Base-by-base conservation (phyloP, 148 eudicot genomes). In the Rhododendron mucronatum region DNA sequence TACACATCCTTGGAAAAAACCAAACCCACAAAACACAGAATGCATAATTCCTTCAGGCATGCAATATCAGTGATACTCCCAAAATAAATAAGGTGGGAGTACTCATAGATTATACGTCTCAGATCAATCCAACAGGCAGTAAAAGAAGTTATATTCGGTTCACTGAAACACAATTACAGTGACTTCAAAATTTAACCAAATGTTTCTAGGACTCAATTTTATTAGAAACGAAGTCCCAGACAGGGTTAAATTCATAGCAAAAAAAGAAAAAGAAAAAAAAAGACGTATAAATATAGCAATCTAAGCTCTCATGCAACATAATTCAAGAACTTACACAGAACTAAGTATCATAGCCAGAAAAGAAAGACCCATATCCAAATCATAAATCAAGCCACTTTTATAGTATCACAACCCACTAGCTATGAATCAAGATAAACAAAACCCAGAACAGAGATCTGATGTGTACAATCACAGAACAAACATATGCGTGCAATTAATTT, bases 371-470 rank as follows among this genome's bases (percentile, higher is more conserved):
- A 39, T 59, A 21, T 35, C n/a, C 44, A 4, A 14, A 51, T 74
- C 15, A 28, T 11, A 83, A 67, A 39, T 45, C 45, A 74, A 20
- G 48, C 74, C n/a, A 81, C 18, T 15, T 53, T 55, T 21, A 59
- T 20, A 41, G 45, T 41, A 39, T 3, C 59, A 51, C 80, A 26
- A 82, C 84, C n/a, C 28, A 86, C 78, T 41, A 85, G 69, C 80
- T 28, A 85, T 7, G 75, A 53, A 67, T 45, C 73, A 50, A 88
- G 50, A 86, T 0, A 7, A 78, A n/a, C 11, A 53, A 57, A 71
- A 84, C 39, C 20, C 73, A 28, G 45, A 85, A 82, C 30, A 86
- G 1, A 63, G 55, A 80, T 77, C 61, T 82, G 83, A 75, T 45
- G 67, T 13, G 33, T 6, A 59, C 18, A 2, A 15, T 44, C 73